Percentiles rank a stretch among this genome's conserved stretches.
These are phyloP conservation scores for Periconia sp. DNA, from an alignment of 2,329 filamentous ascomycete species.

Conservation along the genomic window DNA sequence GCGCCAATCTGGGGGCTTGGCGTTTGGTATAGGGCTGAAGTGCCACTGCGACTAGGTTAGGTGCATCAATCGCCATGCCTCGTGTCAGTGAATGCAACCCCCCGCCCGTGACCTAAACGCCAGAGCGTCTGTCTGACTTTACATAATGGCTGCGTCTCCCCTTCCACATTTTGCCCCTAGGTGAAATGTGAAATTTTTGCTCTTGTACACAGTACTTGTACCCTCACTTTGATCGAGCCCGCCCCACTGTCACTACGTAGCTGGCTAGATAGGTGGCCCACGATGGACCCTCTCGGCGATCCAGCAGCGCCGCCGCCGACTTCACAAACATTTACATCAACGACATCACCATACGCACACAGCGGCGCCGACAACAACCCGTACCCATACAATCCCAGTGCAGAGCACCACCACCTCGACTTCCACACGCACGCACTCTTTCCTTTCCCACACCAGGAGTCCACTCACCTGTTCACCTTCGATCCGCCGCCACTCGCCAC, in stretches of 20 bases:
- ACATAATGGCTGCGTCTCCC: no score
- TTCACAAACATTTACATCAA: not conserved
- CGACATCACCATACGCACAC: slow-evolving; percentile 7
- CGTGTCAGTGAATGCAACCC: no score
- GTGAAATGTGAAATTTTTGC: no score
- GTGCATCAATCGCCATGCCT: not conserved
- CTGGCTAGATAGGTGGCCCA: not conserved
- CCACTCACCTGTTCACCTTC: not conserved
- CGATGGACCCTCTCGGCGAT: not conserved
- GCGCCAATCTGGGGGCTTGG: not conserved
- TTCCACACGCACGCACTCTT: not conserved
- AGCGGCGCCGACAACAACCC: not conserved
- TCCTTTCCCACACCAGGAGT: not conserved
- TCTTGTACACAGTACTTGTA: no score
- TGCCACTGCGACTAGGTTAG: not conserved
- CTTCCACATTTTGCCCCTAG: no score
- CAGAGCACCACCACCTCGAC: not conserved
- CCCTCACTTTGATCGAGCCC: not conserved
- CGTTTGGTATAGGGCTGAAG: not conserved
- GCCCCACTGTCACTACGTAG: not conserved
- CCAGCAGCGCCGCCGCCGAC: not conserved
- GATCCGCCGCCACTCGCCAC: slow-evolving; percentile 2
- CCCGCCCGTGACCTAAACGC: not conserved
- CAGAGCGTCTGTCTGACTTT: not conserved
- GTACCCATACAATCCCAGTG: not conserved